Evolutionary conservation across 768 basidiomycete species (phyloP), one percentile per base, ranked within the genome.

Genomic region (Suillus cothurnatus): DNA sequence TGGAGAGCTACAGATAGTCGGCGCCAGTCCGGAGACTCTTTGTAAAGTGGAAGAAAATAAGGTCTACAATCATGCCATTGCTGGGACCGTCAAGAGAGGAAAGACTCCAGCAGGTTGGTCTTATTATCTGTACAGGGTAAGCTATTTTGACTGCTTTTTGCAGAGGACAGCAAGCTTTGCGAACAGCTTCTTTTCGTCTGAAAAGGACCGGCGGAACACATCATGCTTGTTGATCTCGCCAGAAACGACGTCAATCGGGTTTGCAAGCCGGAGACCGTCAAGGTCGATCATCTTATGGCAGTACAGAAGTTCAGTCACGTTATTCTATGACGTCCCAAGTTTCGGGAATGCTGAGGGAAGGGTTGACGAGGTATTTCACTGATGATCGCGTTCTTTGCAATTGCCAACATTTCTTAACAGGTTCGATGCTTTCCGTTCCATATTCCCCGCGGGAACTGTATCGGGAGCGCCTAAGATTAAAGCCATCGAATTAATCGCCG

Each of bases 381-480:
- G 14, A 41, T 59, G 4, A 19, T 28, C 64, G 23, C 43, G 15
- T 45, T 39, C 5, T 8, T 21, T 19, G 31, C 52, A 63, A 32
- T 15, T 62, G 63, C 23, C 66, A 28, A 63, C 64, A 2, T 21
- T 67, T 63, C 23, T 59, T 62, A 61, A 26, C 69, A 96, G 96
- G 69, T 99, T 98, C 73, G 97, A 99, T 74, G 97, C 97, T 0
- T 99, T 99, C 86, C 88, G 97, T 12, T 98, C 97, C 28, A 99
- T 99, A 68, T 99, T 99, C 82, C 97, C 97, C 2, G 96, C 97
- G 21, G 97, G 97, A 0, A 99, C 97, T 3, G 97, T 99, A 31
- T 98, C 97, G 1, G 97, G 97, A 28, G 97, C 97, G 38, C 97
- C 97, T 2, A 99, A 99, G 80, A 96, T 99, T 78, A 97, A 97